A percentile compares a stretch with the other conserved stretches of the same genome.
These are phyloP conservation scores for Diospyros lotus DNA, from an alignment of 148 eudicot species.

Conservation along the genomic window DNA sequence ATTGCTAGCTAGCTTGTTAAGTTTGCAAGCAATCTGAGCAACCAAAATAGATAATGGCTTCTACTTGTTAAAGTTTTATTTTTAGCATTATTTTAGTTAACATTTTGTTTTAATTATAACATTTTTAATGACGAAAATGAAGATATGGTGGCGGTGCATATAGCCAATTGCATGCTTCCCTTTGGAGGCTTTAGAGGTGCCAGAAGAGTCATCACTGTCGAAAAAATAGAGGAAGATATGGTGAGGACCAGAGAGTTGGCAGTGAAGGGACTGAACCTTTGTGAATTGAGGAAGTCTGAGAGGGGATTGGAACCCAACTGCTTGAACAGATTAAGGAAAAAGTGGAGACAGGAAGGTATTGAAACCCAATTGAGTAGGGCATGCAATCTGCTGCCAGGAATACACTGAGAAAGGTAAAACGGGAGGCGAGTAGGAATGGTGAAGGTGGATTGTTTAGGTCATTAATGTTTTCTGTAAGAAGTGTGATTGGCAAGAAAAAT, in stretches of 20 bases:
- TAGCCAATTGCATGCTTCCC: constrained; percentile 34
- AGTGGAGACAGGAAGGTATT: constrained; percentile 55
- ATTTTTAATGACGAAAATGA: too few species aligned
- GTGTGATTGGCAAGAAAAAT: constrained; percentile 18
- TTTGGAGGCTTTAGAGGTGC: constrained; percentile 1
- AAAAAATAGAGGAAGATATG: constrained; percentile 53
- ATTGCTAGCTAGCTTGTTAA: too few species aligned
- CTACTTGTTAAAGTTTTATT: too few species aligned
- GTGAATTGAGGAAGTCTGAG: constrained; percentile 46
- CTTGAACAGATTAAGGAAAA: constrained; percentile 52
- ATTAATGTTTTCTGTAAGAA: background rate
- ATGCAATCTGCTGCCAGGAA: constrained; percentile 33
- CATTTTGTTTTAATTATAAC: too few species aligned
- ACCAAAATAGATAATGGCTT: too few species aligned
- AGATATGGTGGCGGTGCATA: constrained; percentile 43
- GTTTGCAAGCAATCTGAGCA: too few species aligned
- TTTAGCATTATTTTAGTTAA: too few species aligned
- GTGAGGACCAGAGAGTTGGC: constrained; percentile 55
- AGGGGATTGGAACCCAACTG: constrained; percentile 62
- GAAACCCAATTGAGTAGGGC: constrained; percentile 51
- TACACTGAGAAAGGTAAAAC: constrained; percentile 33
- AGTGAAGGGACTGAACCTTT: constrained; percentile 59
- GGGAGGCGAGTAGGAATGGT: constrained; percentile 5
- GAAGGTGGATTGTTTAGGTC: constrained; percentile 8
- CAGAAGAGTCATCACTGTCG: constrained; percentile 12